These are phyloP conservation scores for Colletotrichum abscissum DNA, from an alignment of 2,329 filamentous ascomycete species.

Conservation along the genomic window DNA sequence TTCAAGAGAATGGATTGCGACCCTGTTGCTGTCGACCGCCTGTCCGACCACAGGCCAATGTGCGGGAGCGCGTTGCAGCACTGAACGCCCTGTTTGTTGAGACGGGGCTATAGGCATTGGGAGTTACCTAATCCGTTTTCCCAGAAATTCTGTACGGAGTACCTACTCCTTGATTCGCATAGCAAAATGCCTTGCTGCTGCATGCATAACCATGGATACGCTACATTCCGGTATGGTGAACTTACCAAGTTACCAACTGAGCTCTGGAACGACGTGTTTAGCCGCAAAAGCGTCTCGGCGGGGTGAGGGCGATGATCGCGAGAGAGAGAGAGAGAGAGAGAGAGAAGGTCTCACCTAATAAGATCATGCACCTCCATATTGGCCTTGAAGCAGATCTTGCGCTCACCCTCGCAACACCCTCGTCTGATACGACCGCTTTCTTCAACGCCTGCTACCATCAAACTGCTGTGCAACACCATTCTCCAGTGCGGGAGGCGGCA, in stretches of 20 bases:
- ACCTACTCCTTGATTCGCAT: neutral
- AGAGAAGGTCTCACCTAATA: slow-evolving; percentile 16
- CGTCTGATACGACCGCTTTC: neutral
- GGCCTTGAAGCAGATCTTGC: slow-evolving; percentile 27
- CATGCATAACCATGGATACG: neutral
- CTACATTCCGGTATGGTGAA: neutral
- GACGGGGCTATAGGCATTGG: neutral
- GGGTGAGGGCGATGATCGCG: neutral
- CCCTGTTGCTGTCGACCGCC: neutral
- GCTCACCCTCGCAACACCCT: neutral
- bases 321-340: neutral
- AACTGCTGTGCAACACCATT: slow-evolving; percentile 18
- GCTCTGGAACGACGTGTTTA: neutral
- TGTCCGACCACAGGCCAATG: neutral
- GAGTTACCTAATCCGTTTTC: neutral
- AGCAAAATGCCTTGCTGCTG: neutral
- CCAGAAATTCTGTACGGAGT: neutral
- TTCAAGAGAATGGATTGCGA: neutral
- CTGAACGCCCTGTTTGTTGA: neutral
- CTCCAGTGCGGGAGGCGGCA: neutral
- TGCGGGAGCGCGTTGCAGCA: neutral
- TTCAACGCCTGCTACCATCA: slow-evolving; percentile 3
- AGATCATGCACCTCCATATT: slow-evolving; percentile 33
- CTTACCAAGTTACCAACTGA: neutral
- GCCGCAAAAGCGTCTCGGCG: neutral